Evolutionary conservation across 129 eudicot species (phyloP).

Genomic region (Saposhnikovia divaricata): DNA sequence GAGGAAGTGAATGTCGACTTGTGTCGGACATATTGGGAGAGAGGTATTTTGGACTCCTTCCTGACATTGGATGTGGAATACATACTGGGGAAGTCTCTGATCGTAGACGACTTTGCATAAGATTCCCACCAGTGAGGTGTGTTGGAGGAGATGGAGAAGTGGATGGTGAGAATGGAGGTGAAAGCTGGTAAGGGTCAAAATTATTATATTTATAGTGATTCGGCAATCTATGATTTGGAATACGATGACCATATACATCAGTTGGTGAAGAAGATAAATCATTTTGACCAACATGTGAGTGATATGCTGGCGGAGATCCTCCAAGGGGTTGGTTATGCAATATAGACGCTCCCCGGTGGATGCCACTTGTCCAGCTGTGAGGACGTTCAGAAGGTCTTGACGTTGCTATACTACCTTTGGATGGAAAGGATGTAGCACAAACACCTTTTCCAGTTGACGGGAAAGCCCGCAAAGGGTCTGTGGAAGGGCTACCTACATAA

Average conservation of each 20-base stretch:
- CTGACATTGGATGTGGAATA: constrained; percentile 76
- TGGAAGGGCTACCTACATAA: constrained; percentile 95
- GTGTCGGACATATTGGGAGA: constrained; percentile 92
- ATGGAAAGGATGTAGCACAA: constrained; percentile 35
- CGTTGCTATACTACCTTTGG: constrained; percentile 33
- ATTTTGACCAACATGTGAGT: constrained; percentile 30
- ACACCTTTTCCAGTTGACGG: constrained; percentile 33
- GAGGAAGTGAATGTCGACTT: constrained; percentile 73
- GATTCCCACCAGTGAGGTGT: constrained; percentile 46
- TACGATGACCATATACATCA: constrained; percentile 40
- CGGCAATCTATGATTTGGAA: constrained; percentile 33
- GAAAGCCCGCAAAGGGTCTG: constrained; percentile 80
- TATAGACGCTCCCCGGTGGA: constrained; percentile 34
- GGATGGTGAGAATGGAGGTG: constrained; percentile 92
- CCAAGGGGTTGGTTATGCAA: constrained; percentile 31
- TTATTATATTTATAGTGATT: constrained; percentile 24
- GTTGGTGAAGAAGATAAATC: constrained; percentile 50
- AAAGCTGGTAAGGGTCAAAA: constrained; percentile 60
- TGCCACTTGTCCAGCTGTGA: constrained; percentile 85
- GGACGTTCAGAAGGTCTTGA: constrained; percentile 57
- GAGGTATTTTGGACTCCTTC: constrained; percentile 60
- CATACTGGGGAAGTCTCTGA: constrained; percentile 85
- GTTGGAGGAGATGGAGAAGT: constrained; percentile 81
- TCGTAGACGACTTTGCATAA: constrained; percentile 45
- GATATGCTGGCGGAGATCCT: constrained; percentile 49